These are phyloP conservation scores for Croton setiger DNA, from an alignment of 441 rosid species.

Conservation along the genomic window DNA sequence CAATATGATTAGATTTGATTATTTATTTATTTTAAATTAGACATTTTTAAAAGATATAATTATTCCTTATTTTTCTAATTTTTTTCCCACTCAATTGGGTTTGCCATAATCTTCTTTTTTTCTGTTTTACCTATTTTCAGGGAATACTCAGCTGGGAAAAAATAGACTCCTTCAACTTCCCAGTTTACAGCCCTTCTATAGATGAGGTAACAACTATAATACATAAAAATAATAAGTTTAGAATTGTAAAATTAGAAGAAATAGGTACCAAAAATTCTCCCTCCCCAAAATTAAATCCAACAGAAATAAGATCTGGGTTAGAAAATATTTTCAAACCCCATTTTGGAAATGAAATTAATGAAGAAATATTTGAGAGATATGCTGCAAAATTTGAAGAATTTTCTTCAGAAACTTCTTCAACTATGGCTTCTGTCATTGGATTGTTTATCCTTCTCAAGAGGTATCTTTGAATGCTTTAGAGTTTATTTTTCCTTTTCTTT, in stretches of 20 bases:
- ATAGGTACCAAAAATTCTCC: background rate
- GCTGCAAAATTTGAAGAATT: background rate
- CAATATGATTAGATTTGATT: no score
- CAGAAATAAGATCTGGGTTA: background rate
- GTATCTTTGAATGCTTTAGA: no score
- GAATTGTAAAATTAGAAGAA: slow-evolving; percentile 1
- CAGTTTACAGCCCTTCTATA: background rate
- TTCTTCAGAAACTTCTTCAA: background rate
- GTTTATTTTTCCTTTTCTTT: background rate
- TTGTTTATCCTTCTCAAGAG: slow-evolving; percentile 4
- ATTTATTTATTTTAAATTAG: no score
- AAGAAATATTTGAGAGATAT: background rate
- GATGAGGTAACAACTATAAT: background rate
- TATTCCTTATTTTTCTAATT: no score
- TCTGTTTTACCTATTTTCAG: background rate
- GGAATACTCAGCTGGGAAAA: background rate
- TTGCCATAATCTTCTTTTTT: background rate
- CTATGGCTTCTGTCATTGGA: background rate
- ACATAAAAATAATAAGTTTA: background rate
- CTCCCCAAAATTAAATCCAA: background rate
- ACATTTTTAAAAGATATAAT: no score
- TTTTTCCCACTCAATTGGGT: no score
- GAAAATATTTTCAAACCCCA: background rate
- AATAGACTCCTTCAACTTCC: background rate
- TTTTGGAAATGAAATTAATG: background rate